Conservation (phyloP, 805 yeast genomes). For the Jamesozyma lodderae region DNA sequence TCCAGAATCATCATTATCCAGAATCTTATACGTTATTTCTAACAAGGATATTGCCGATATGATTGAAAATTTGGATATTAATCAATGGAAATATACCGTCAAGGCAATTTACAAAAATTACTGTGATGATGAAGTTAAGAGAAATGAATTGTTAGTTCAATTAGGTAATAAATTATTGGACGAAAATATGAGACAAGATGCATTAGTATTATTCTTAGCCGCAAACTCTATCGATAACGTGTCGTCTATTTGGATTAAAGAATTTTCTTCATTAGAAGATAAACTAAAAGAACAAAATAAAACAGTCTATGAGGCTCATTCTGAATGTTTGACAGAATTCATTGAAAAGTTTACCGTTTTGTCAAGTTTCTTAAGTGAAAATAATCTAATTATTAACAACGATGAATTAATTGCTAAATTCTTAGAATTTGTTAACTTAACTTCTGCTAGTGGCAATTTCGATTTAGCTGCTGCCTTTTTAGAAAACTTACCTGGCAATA, state of each 20-base stretch:
- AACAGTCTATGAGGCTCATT: constrained; percentile 76
- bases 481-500: constrained; percentile 60
- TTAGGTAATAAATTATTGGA: constrained; percentile 71
- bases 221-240: constrained; percentile 76
- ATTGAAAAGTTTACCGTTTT: constrained; percentile 76
- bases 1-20: constrained; percentile 44
- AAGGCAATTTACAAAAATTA: constrained; percentile 51
- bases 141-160: constrained; percentile 45
- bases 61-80: constrained; percentile 65
- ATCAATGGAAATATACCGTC: constrained; percentile 80
- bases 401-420: constrained; percentile 40
- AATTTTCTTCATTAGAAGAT: constrained; percentile 44
- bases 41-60: constrained; percentile 52
- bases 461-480: constrained; percentile 70
- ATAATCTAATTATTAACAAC: constrained; percentile 19
- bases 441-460: constrained; percentile 75
- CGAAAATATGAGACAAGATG: constrained; percentile 54
- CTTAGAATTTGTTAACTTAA: constrained; percentile 71
- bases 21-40: constrained; percentile 62
- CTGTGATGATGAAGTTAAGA: constrained; percentile 38
- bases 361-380: constrained; percentile 20
- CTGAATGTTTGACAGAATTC: constrained; percentile 69
- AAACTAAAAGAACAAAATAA: constrained; percentile 31
- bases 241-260: constrained; percentile 75
- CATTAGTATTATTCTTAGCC: constrained; percentile 67